Base-by-base conservation (phyloP, 768 basidiomycete genomes). In the Mycena vitilis region DNA sequence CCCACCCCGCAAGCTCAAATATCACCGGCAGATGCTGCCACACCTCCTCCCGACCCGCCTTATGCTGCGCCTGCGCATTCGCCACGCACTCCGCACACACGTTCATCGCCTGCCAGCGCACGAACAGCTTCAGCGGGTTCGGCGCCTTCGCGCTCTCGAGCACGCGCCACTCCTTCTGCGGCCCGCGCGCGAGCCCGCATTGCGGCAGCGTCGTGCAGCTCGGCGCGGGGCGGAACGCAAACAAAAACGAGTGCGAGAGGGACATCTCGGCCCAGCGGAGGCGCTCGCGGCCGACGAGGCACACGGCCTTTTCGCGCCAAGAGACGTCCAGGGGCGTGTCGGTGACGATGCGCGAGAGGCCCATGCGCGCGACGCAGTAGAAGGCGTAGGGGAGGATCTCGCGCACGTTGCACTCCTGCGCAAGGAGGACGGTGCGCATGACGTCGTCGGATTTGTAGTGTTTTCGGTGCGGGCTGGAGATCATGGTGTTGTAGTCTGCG, bases 281-380 rank as follows among this genome's bases (percentile, higher is more conserved):
- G 16, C 81, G 77, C 63, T 84, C 81, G 47, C 82, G 75, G 9
- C 83, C 84, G 6, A 83, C 78, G 55, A 84, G 78, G 63, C 78
- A 78, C 38, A 82, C 69, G 5, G 80, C 77, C 62, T 84, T 84
- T 25, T 80, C 77, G 48, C 76, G 70, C 83, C 83, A 84, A 3
- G 79, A 77, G 5, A 85, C 76, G 60, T 83, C 81, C 2, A 69
- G 64, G 4, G 80, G 66, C 4, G 80, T 72, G 52, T 81, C 78
- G 30, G 79, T 74, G 57, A 84, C 79, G 57, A 84, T 76, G 4
- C 83, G 78, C 15, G 78, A 75, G 37, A 81, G 76, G 15, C 78
- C 76, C 66, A 83, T 80, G 12, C 82, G 81, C 12, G 85, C 83
- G 45, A 86, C 76, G 73, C 84, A 84, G 74, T 87, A 87, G 72